phyloP scores from a whole-genome alignment of 176 grass and related monocot species.

The Phragmites australis region DNA sequence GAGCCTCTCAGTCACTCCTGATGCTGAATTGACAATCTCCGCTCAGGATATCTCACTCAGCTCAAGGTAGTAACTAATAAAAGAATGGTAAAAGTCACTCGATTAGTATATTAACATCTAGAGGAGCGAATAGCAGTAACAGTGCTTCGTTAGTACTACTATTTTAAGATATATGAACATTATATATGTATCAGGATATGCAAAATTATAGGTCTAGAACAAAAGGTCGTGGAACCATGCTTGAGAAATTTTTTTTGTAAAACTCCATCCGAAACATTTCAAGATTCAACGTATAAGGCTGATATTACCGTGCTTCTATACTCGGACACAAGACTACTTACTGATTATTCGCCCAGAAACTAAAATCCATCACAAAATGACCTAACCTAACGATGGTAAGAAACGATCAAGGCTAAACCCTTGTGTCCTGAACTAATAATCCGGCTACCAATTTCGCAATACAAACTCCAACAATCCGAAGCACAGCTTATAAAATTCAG shows the following conservation, averaged over 20 bases:
- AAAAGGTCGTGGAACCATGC: not conserved
- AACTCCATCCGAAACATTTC: not conserved
- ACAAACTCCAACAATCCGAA: not conserved
- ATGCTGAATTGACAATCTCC: slow-evolving; percentile 7
- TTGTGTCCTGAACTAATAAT: not conserved
- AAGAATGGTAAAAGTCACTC: slow-evolving; percentile 31
- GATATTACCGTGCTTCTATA: not conserved
- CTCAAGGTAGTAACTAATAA: slow-evolving; percentile 42
- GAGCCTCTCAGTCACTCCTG: slow-evolving; percentile 33
- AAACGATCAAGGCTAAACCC: not conserved
- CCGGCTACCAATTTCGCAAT: not conserved
- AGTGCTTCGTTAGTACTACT: not conserved
- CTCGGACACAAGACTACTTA: not conserved
- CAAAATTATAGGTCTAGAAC: not conserved
- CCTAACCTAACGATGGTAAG: not conserved
- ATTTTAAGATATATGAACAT: not conserved
- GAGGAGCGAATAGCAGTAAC: not conserved
- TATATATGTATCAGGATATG: not conserved
- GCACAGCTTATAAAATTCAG: not conserved
- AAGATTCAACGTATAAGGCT: not conserved
- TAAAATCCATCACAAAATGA: not conserved
- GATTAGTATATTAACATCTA: slow-evolving; percentile 38
- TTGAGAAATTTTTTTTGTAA: not conserved
- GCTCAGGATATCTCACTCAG: slow-evolving; percentile 29
- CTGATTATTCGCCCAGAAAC: not conserved